Base-by-base conservation (phyloP, 257 asterid genomes). In the Scutellaria minor region DNA sequence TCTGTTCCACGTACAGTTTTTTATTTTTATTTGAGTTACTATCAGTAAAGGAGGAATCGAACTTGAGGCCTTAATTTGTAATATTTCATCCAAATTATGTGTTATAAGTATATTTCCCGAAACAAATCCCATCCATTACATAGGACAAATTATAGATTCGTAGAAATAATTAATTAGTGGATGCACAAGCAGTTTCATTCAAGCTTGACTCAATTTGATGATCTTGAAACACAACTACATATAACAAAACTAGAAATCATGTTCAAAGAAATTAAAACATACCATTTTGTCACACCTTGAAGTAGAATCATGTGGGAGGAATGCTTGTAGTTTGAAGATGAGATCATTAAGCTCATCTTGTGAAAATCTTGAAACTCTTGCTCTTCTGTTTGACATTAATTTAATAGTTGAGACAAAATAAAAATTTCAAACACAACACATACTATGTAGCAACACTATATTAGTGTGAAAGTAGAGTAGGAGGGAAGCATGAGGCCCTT, bases 331-430 rank as follows among this genome's bases (percentile, higher is more conserved):
- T 75, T 81, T 86, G 51, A 68, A 65, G 68, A 89, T 72, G 74
- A 91, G 88, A 66, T 77, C 76, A 64, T 79, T 80, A n/a, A 83
- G 51, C 85, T 91, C 95, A 64, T 87, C 87, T 48, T 83, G 76
- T 5, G 81, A 82, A 65, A 76, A 40, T 53, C 84, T 81, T 31
- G 90, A 65, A 71, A 37, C 66, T 64, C 74, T 70, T 24, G 81
- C 78, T 50, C 88, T 74, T 41, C 83, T 80, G 71, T 78, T 84
- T 72, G 95, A 83, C 94, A 86, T 84, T 42, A 61, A 7, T 9
- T 9, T 6, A 8, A 20, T 31, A 31, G 37, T n/a, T 75, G 42
- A 40, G 35, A 35, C 57, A 41, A 31, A 31, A 31, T 37, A 46
- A 55, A 46, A 15, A 14, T 27, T 0, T 39, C 68, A 35, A 69